These are phyloP conservation scores for Plasmodium gaboni DNA, from an alignment of 169 alveolate species.

Conservation along the genomic window DNA sequence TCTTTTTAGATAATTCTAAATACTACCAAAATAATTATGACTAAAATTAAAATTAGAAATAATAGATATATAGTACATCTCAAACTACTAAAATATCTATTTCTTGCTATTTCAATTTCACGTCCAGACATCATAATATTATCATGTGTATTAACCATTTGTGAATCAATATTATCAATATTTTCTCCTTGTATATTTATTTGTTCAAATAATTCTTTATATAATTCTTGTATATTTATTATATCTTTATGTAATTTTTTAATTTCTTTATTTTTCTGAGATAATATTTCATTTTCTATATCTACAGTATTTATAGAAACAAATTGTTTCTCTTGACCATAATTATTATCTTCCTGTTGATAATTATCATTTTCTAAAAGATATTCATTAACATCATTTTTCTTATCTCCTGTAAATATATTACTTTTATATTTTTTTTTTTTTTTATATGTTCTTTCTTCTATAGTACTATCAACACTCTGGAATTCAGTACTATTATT, in stretches of 20 bases:
- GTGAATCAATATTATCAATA: conserved; percentile 71
- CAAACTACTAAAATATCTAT: conserved; percentile 60
- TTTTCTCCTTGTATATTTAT: conserved; percentile 69
- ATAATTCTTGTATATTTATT: conserved; percentile 63
- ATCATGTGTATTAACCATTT: conserved; percentile 69
- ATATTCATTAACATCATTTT: conserved; percentile 45
- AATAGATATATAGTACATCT: conserved; percentile 38
- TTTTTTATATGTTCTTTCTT: conserved; percentile 35
- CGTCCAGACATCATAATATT: conserved; percentile 53
- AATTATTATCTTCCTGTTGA: conserved; percentile 9
- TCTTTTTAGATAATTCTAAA: conserved; percentile 28
- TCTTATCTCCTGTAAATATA: conserved; percentile 49
- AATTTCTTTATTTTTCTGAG: conserved; percentile 74
- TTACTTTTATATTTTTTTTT: conserved; percentile 52
- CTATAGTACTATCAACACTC: neutral
- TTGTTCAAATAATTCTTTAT: conserved; percentile 71
- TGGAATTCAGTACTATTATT: neutral
- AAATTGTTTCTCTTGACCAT: conserved; percentile 39
- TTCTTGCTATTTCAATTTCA: conserved; percentile 66
- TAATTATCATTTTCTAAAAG: conserved; percentile 59
- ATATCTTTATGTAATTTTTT: conserved; percentile 72
- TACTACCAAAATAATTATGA: conserved; percentile 45
- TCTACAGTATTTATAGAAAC: conserved; percentile 60
- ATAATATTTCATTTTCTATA: conserved; percentile 71
- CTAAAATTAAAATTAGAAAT: conserved; percentile 29